Evolutionary conservation across 495 filamentous ascomycete genomes (phyloP).

Genomic region (Trichoderma orchidacearum): DNA sequence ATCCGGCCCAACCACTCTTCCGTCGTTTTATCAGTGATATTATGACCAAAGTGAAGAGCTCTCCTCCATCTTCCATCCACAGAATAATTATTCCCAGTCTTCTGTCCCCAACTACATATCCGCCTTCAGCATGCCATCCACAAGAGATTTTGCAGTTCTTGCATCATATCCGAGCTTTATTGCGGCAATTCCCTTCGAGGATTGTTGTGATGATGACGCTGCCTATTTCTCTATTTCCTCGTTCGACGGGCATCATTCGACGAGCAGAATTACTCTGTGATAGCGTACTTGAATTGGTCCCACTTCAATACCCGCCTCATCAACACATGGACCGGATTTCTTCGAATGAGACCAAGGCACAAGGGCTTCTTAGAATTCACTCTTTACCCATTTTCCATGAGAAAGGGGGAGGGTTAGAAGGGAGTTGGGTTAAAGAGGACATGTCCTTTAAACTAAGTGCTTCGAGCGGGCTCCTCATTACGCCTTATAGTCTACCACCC

Average conservation of each 20-base stretch:
- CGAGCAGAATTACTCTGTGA: slow-evolving; percentile 83
- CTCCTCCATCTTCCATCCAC: slow-evolving; percentile 51
- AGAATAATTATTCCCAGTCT: slow-evolving; percentile 73
- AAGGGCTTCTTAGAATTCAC: slow-evolving; percentile 75
- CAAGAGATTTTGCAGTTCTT: slow-evolving; percentile 69
- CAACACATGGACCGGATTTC: slow-evolving; percentile 25
- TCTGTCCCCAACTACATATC: slow-evolving; percentile 72
- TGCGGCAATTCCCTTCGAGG: slow-evolving; percentile 48
- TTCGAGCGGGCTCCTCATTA: slow-evolving; percentile 67
- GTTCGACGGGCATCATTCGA: slow-evolving; percentile 61
- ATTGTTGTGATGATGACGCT: slow-evolving; percentile 67
- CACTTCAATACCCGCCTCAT: slow-evolving; percentile 45
- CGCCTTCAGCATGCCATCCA: slow-evolving; percentile 50
- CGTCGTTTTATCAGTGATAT: slow-evolving; percentile 48
- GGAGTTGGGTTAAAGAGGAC: slow-evolving; percentile 59
- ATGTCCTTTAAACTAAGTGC: slow-evolving; percentile 80
- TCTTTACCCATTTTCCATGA: slow-evolving; percentile 74
- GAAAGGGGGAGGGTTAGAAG: slow-evolving; percentile 65
- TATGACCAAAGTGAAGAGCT: slow-evolving; percentile 38
- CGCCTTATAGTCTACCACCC: slow-evolving; percentile 80
- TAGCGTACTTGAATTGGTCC: slow-evolving; percentile 77
- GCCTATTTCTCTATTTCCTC: slow-evolving; percentile 69
- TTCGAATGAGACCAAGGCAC: slow-evolving; percentile 54
- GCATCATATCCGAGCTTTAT: slow-evolving; percentile 61
- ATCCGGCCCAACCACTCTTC: slow-evolving; percentile 40